Conservation (phyloP, 129 eudicot genomes). For the Artemisia annua region DNA sequence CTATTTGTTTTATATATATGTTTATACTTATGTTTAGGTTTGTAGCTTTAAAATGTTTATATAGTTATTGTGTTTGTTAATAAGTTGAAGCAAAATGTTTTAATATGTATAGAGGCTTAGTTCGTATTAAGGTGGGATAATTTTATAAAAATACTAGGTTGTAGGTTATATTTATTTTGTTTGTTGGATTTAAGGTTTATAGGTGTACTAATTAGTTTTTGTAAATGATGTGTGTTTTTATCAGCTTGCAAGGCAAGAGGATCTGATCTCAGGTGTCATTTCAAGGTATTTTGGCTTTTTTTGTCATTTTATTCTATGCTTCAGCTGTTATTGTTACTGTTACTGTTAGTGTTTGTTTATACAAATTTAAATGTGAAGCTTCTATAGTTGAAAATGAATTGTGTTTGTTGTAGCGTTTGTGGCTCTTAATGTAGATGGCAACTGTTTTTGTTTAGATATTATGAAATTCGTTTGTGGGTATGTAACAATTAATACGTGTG, state of each 20-base stretch:
- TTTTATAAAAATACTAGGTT: no score
- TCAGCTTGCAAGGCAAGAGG: slow-evolving; percentile 79
- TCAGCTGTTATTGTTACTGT: background rate
- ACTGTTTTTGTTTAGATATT: background rate
- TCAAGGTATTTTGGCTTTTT: slow-evolving; percentile 42
- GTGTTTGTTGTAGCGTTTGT: background rate
- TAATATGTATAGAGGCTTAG: no score
- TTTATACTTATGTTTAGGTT: background rate
- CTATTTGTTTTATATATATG: background rate
- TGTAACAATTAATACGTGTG: no score
- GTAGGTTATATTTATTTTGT: background rate
- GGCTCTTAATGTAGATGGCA: background rate
- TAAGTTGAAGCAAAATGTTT: no score
- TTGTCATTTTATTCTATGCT: background rate
- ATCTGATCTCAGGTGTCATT: slow-evolving; percentile 65
- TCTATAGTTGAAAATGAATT: no score
- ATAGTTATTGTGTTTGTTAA: no score
- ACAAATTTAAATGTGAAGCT: no score
- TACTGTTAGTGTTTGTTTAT: no score
- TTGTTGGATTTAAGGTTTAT: background rate
- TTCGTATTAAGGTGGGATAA: no score
- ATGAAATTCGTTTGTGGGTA: background rate
- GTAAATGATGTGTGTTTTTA: background rate
- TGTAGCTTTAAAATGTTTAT: background rate
- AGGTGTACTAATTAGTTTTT: background rate